Conservation (phyloP, 73 alveolate genomes). For the Breviolum minutum region DNA sequence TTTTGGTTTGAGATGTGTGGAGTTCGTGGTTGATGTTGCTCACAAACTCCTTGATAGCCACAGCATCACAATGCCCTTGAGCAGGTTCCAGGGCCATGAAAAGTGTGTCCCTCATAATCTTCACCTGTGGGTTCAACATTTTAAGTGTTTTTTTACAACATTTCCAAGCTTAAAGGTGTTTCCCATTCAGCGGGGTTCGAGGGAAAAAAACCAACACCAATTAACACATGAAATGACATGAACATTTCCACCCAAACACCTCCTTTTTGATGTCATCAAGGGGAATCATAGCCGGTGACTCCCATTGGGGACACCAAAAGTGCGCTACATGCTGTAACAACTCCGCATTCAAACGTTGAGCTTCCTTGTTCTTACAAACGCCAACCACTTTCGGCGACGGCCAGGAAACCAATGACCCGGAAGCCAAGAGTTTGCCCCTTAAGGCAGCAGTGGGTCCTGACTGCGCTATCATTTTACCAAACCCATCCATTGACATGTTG, state of each 20-base stretch:
- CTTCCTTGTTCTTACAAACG: background rate
- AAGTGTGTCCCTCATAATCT: background rate
- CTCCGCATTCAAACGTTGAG: background rate
- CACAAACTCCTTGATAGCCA: background rate
- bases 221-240: background rate
- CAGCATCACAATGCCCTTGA: background rate
- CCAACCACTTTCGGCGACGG: background rate
- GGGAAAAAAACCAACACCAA: background rate
- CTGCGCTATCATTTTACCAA: too few relatives aligned
- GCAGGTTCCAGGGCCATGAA: background rate
- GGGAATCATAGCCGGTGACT: background rate
- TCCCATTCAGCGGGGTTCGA: background rate
- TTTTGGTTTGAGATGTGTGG: background rate
- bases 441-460: too few relatives aligned
- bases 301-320: background rate
- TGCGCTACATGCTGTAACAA: background rate
- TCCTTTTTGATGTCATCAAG: background rate
- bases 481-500: too few relatives aligned
- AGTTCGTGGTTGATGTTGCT: background rate
- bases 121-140: background rate
- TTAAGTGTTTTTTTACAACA: background rate
- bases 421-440: too few relatives aligned
- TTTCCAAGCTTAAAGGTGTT: background rate
- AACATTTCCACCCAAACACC: background rate
- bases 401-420: background rate